Evolutionary conservation across 805 yeast genomes (phyloP), one percentile per base, ranked within the genome.

Genomic region (Zygosaccharomyces kombuchaensis): DNA sequence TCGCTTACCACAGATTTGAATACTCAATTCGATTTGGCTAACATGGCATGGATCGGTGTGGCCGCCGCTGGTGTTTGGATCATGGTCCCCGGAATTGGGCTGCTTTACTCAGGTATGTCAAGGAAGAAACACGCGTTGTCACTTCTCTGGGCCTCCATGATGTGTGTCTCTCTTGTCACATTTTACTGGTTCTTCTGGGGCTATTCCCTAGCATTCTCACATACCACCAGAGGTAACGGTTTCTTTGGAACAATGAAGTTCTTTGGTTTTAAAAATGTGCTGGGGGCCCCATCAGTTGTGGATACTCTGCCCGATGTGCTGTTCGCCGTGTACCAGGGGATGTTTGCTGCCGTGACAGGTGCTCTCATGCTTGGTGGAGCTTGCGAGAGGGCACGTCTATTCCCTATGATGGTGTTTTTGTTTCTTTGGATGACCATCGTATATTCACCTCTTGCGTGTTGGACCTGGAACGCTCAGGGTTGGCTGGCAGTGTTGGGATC

Each of bases 101-200:
- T 93, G 45, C 73, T 91, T 52, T 91, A 91, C 69, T 87, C 96
- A 29, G 99, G 99, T 54, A 71, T 93, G 51, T 82, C 96, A 12
- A 81, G 99, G 68, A 91, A 91, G 68, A 87, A 90, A 68, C 97
- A 93, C 60, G 96, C 97, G n/a, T 72, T 93, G 45, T 87, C 97
- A 6, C 73, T 93, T 43, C 71, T 93, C 43, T 93, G 97, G 97
- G 93, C 96, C 19, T 83, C 96, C 6, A 71, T 93, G 63, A 89
- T 88, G 86, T 88, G 95, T 16, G 81, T 81, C 16, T 82, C 93
- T 55, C 72, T 91, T 26, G 81, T 89, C 6, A 70, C 85, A 1
- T 88, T 93, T 78, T 96, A 93, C 67, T 91, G 99, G 98, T 93
- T 89, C 69, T 90, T 89, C 73, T 89, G 97, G 96, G 99, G 98